Conservation (phyloP, 768 basidiomycete genomes). For the Dentipellis fragilis region DNA sequence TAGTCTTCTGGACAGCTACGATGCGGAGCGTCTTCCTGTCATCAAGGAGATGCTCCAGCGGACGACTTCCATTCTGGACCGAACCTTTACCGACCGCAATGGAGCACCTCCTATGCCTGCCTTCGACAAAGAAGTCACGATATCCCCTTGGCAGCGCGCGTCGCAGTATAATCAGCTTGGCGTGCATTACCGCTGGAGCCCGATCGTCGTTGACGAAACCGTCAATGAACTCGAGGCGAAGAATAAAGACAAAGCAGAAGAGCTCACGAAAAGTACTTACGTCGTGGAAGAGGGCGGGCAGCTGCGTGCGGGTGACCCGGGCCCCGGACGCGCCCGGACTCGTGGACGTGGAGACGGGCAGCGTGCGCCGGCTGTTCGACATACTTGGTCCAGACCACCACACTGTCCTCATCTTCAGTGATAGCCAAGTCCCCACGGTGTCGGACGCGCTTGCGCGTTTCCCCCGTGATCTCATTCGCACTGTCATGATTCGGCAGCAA, state of each 20-base stretch:
- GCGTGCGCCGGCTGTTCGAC: slow-evolving; percentile 3
- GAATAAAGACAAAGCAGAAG: background rate
- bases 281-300: background rate
- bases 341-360: background rate
- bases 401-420: slow-evolving; percentile 7
- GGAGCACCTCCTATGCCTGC: background rate
- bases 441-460: background rate
- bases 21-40: slow-evolving; percentile 12
- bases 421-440: background rate
- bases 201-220: slow-evolving; percentile 10
- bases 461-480: background rate
- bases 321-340: slow-evolving; percentile 11
- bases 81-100: background rate
- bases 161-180: slow-evolving; percentile 3
- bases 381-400: slow-evolving; percentile 9
- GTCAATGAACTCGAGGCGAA: background rate
- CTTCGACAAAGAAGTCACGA: background rate
- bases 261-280: background rate
- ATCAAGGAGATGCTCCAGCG: slow-evolving; percentile 12
- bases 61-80: slow-evolving; percentile 4
- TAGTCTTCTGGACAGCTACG: slow-evolving; percentile 10
- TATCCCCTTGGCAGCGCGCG: background rate
- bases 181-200: slow-evolving; percentile 12
- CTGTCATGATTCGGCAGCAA: background rate
- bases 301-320: slow-evolving; percentile 9